Conservation (phyloP, 139 green algal species). For the Micromonas commoda region DNA sequence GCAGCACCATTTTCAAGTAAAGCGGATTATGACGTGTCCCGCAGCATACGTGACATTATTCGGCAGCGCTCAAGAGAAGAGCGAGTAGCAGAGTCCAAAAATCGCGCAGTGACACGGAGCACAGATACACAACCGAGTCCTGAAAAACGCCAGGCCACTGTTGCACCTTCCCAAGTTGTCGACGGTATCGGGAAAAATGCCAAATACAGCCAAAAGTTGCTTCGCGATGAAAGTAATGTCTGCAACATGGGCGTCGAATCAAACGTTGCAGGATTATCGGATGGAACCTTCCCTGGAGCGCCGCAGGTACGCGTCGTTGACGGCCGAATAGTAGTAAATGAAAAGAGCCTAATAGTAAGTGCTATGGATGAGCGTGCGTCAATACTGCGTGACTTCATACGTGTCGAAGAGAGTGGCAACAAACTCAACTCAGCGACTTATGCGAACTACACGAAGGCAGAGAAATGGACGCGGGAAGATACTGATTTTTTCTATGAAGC, state of each 20-base stretch:
- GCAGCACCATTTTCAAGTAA: not conserved
- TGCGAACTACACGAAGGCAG: constrained; percentile 19
- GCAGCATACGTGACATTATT: constrained; percentile 10
- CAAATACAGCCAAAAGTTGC: not conserved
- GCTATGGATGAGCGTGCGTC: not conserved
- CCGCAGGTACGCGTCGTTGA: constrained; percentile 24
- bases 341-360: constrained; percentile 18
- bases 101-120: not conserved
- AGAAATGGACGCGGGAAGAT: constrained; percentile 40
- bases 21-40: not conserved
- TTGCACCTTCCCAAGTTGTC: too few relatives aligned
- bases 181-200: not conserved
- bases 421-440: constrained; percentile 39
- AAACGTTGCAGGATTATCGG: not conserved
- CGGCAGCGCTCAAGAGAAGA: not conserved
- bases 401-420: constrained; percentile 33
- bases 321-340: constrained; percentile 29
- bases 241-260: not conserved
- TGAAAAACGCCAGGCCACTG: too few relatives aligned
- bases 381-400: constrained; percentile 15
- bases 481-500: constrained; percentile 44
- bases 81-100: not conserved
- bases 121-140: not conserved
- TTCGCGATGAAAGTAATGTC: not conserved
- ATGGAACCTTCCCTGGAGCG: not conserved